Evolutionary conservation across 2,329 filamentous ascomycete genomes (phyloP).

Genomic region (Aureobasidium namibiae): DNA sequence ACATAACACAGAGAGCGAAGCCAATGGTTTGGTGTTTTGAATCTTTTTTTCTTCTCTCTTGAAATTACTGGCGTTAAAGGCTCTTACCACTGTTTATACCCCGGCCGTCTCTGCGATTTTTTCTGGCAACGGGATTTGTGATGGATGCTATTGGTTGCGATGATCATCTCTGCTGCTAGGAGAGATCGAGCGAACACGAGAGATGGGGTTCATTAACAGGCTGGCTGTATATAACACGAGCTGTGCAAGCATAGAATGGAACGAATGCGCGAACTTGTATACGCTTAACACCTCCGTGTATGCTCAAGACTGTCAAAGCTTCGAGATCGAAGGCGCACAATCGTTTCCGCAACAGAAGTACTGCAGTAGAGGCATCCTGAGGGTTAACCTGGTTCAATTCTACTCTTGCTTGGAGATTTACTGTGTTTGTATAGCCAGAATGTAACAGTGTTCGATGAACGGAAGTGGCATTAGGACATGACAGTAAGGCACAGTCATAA

Average conservation of each 20-base stretch:
- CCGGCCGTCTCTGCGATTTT: neutral
- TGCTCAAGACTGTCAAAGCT: no score
- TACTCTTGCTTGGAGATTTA: no score
- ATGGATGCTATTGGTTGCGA: neutral
- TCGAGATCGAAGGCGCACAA: no score
- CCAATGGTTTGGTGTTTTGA: neutral
- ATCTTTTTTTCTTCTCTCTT: neutral
- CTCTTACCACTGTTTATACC: slow-evolving; percentile 7
- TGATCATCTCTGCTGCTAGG: neutral
- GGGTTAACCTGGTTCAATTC: no score
- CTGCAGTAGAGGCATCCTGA: no score
- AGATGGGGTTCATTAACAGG: neutral
- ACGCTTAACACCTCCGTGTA: neutral
- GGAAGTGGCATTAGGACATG: neutral
- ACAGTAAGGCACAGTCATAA: neutral
- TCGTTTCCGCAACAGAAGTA: no score
- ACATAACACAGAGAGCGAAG: neutral
- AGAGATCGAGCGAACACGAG: neutral
- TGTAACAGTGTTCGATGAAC: no score
- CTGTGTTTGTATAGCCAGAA: no score
- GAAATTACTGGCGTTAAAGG: neutral
- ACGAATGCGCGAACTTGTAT: neutral
- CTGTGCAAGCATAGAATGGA: neutral
- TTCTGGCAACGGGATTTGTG: neutral
- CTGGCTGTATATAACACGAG: neutral